phyloP scores from a whole-genome alignment of 768 basidiomycete genomes.

The Tricholoma bakamatsutake region DNA sequence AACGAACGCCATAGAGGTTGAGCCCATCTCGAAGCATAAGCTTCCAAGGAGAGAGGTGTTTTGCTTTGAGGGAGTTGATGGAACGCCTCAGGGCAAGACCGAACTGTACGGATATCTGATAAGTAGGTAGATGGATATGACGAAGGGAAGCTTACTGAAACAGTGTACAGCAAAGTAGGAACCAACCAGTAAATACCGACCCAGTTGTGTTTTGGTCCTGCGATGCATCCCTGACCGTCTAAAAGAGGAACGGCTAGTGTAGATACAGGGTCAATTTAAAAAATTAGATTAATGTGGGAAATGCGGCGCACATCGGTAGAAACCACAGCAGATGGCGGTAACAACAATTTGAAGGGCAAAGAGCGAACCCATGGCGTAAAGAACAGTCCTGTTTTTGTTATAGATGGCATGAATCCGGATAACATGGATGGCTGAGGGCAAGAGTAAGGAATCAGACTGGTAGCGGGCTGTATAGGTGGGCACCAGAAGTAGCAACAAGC shows the following conservation, averaged over 20 bases:
- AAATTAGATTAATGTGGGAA: constrained; percentile 2
- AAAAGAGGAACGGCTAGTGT: constrained; percentile 58
- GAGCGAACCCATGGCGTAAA: constrained; percentile 50
- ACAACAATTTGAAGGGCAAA: constrained; percentile 64
- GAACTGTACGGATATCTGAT: constrained; percentile 31
- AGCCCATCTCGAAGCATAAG: constrained; percentile 88
- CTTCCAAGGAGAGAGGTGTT: constrained; percentile 67
- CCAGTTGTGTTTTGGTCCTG: constrained; percentile 76
- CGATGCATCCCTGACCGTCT: constrained; percentile 81
- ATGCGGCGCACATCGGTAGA: constrained; percentile 58
- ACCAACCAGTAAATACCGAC: constrained; percentile 83
- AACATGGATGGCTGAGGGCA: constrained; percentile 52
- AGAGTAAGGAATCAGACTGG: background rate
- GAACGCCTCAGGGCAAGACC: constrained; percentile 57
- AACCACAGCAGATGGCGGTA: constrained; percentile 71
- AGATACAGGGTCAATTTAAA: constrained; percentile 2
- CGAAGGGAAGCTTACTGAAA: constrained; percentile 42
- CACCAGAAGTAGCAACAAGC: constrained; percentile 64
- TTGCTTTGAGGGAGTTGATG: constrained; percentile 48
- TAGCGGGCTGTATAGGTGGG: constrained; percentile 8
- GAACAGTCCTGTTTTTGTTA: constrained; percentile 52
- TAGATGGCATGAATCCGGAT: constrained; percentile 79
- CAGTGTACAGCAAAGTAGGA: constrained; percentile 66
- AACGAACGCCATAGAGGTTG: constrained; percentile 71
- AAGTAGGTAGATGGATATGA: background rate